Evolutionary conservation across 257 asterid species (phyloP).

Genomic region (Nicotiana sylvestris): DNA sequence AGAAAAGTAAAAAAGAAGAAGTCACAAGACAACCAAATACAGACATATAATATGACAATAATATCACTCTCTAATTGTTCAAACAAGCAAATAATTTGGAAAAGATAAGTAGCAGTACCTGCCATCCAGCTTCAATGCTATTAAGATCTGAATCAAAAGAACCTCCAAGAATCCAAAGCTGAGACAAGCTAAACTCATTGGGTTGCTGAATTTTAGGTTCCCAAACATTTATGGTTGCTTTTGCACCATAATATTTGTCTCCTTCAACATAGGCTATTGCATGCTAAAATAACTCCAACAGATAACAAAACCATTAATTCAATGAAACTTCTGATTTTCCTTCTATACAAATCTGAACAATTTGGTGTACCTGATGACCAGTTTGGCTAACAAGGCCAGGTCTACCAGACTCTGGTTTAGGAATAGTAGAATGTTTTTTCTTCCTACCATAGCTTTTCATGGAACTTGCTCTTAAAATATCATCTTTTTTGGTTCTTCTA

Average conservation of each 20-base stretch:
- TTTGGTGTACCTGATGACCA: conserved; percentile 70
- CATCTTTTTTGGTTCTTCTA: conserved; percentile 63
- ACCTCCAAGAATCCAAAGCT: conserved; percentile 85
- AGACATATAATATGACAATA: neutral
- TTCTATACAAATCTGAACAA: neutral
- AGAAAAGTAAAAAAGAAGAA: conserved; percentile 9
- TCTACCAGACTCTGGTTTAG: conserved; percentile 45
- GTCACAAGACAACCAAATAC: neutral
- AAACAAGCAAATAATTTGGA: neutral
- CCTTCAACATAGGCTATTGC: conserved; percentile 84
- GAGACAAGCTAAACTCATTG: conserved; percentile 83
- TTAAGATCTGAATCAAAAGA: conserved; percentile 70
- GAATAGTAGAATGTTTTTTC: conserved; percentile 40
- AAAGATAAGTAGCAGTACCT: conserved; percentile 34
- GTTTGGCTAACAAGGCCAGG: conserved; percentile 58
- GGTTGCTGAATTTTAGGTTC: conserved; percentile 71
- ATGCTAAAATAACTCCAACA: conserved; percentile 65
- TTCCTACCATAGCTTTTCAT: conserved; percentile 53
- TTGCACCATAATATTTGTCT: conserved; percentile 75
- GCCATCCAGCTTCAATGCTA: conserved; percentile 95
- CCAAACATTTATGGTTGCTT: conserved; percentile 86
- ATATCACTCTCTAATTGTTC: neutral
- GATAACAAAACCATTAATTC: conserved; percentile 16
- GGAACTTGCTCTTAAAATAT: conserved; percentile 60
- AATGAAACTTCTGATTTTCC: neutral